Evolutionary conservation across 2,329 filamentous ascomycete genomes (phyloP).

Genomic region (Nemania sp.): DNA sequence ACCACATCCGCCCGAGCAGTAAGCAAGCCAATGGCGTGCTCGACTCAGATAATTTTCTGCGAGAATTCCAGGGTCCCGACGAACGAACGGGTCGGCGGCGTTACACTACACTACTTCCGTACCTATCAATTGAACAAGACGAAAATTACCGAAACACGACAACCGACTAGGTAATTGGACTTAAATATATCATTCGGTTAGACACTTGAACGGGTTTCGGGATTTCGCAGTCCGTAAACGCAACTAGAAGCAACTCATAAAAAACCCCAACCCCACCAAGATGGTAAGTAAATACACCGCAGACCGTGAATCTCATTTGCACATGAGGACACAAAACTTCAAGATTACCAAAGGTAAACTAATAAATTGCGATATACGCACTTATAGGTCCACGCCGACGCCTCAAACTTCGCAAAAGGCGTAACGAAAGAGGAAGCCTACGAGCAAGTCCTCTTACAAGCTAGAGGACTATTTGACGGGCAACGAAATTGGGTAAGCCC

Average conservation of each 20-base stretch:
- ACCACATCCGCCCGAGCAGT: background rate
- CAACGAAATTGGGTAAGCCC: constrained; percentile 76
- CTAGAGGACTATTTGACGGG: constrained; percentile 68
- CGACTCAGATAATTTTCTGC: constrained; percentile 8
- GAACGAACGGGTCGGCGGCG: background rate
- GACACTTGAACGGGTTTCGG: too few relatives aligned
- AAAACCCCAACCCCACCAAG: too few relatives aligned
- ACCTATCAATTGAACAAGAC: background rate
- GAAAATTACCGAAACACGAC: background rate
- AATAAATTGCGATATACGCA: background rate
- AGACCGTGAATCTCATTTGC: too few relatives aligned
- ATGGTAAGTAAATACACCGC: too few relatives aligned
- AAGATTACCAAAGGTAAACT: too few relatives aligned
- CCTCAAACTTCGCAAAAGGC: constrained; percentile 70
- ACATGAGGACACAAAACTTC: too few relatives aligned
- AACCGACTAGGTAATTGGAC: too few relatives aligned
- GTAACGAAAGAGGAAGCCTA: constrained; percentile 74
- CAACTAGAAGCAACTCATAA: too few relatives aligned
- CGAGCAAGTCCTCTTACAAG: constrained; percentile 71
- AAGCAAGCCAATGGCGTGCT: constrained; percentile 13
- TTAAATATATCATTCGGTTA: too few relatives aligned
- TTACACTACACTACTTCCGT: too few relatives aligned
- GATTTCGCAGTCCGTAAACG: too few relatives aligned
- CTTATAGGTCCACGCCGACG: constrained; percentile 73
- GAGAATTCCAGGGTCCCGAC: constrained; percentile 7